These are phyloP conservation scores for Podospora pseudocomata DNA, from an alignment of 495 filamentous ascomycete genomes.

Conservation along the genomic window DNA sequence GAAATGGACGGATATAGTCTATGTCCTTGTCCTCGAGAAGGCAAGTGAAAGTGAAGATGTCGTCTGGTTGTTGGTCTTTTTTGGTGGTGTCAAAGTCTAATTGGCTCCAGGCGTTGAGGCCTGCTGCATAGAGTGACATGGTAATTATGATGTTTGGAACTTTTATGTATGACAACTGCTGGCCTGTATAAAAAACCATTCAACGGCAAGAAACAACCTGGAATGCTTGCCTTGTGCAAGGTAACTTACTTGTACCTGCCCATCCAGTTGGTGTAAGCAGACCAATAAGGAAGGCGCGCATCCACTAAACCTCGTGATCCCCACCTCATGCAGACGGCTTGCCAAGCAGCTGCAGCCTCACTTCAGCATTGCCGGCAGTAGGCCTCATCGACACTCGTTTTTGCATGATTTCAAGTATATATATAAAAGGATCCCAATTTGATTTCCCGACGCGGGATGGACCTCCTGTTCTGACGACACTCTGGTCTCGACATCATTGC, in stretches of 20 bases:
- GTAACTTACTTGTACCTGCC: too few species aligned
- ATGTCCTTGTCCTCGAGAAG: slow-evolving; percentile 36
- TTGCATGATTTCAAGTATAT: background rate
- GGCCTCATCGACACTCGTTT: background rate
- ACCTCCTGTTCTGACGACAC: too few species aligned
- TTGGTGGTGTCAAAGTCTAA: slow-evolving; percentile 32
- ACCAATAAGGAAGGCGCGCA: background rate
- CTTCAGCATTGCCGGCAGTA: background rate
- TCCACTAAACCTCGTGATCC: background rate
- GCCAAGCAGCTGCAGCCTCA: background rate
- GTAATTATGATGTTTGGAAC: too few species aligned
- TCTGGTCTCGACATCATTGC: too few species aligned
- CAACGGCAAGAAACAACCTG: too few species aligned
- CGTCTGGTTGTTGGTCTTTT: slow-evolving; percentile 33
- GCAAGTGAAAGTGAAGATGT: slow-evolving; percentile 38
- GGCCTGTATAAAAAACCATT: too few species aligned
- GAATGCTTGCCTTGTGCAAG: background rate
- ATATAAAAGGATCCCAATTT: background rate
- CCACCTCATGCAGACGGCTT: background rate
- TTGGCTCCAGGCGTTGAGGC: slow-evolving; percentile 52
- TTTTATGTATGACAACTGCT: too few species aligned
- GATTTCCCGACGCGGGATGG: too few species aligned
- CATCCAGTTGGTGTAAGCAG: background rate
- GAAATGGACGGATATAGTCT: slow-evolving; percentile 23
- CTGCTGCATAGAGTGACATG: slow-evolving; percentile 50